Base-by-base conservation (phyloP, 495 filamentous ascomycete species). In the Neurospora sp. region DNA sequence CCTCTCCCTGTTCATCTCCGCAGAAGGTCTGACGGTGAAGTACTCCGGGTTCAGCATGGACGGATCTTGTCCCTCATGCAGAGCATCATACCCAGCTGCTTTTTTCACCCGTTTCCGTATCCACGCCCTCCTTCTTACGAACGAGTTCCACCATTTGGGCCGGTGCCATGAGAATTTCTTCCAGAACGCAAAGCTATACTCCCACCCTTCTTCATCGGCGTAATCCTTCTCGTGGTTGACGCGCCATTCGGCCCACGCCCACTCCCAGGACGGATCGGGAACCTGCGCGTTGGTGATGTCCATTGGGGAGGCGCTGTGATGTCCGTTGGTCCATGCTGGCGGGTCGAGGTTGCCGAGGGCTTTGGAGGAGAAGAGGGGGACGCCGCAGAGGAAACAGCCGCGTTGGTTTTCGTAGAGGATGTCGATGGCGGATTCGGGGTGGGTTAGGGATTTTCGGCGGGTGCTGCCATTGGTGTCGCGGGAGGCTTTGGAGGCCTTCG, bases 211-310 rank as follows among this genome's bases (percentile, higher is more conserved):
- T 73, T 95, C 91, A 77, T 98, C 96, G 20, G 78, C 77, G 74
- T 92, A 90, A n/a, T 89, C 89, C 54, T 66, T 66, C 9, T 92
- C 91, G 86, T 94, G 93, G 78, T 99, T 94, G 31, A 97, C 90
- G 75, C 92, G 93, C 96, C 96, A 99, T 44, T 90, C 90, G 73
- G 91, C 89, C 96, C 96, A 99, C 5, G 88, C 91, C 96, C 96
- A 99, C 81, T 92, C 89, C 96, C 96, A 99, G 77, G 91, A 93
- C 4, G 96, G 96, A 79, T 98, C 96, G 0, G 96, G 96, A 3
- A 96, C 85, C 79, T 98, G 96, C 1, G 95, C 94, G 73, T 94
- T 96, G 71, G 90, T 88, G 73, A 97, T 96, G 78, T 96, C 89
- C 74, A 96, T 96, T 20, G 92, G 88, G 73, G 91, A 94, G 38